Evolutionary conservation across 208 protist genomes (phyloP), one percentile per base, ranked within the genome.

Genomic region (Leishmania lainsoni): DNA sequence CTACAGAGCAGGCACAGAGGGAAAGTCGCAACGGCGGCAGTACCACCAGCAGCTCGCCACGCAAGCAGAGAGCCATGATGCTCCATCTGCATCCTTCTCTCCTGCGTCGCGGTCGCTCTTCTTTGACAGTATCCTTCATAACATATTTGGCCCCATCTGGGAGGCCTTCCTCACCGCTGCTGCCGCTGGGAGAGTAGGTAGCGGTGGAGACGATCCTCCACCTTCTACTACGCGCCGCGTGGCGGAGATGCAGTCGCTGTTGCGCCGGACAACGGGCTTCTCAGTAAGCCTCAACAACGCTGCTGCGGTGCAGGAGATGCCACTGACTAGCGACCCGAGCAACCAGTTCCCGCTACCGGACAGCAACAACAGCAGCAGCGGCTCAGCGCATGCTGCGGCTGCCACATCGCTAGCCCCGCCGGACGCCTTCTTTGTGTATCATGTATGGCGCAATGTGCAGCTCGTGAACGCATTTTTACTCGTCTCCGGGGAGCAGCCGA

Each of bases 141-240:
- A 99, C 88, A 90, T 99, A 9, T 99, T 99, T 86, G 39, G 78
- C n/a, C 99, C 99, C 2, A 87, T 99, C 5, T 99, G 99, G 88
- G 85, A 98, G 45, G 98, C 97, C 5, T 92, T 98, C 16, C 72
- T 92, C 97, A 45, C 79, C 42, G 72, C 70, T 0, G 76, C 14
- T 51, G 72, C 35, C 22, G 73, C 59, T 29, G 54, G n/a, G 29
- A 3, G 2, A 39, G 45, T 48, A 68, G 54, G 32, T 48, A 73
- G n/a, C 29, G 49, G 42, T 32, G 61, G n/a, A 12, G 63, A 16
- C 42, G 58, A 29, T 26, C 49, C 71, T 22, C 29, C 49, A 59
- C 49, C 48, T 9, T 8, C 52, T 20, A 20, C 52, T 20, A 20
- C 10, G 39, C 58, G 35, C 20, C 16, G 35, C 26, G 61, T 71